Evolutionary conservation across 2,329 filamentous ascomycete species (phyloP).

Genomic region (Clonostachys sp.): DNA sequence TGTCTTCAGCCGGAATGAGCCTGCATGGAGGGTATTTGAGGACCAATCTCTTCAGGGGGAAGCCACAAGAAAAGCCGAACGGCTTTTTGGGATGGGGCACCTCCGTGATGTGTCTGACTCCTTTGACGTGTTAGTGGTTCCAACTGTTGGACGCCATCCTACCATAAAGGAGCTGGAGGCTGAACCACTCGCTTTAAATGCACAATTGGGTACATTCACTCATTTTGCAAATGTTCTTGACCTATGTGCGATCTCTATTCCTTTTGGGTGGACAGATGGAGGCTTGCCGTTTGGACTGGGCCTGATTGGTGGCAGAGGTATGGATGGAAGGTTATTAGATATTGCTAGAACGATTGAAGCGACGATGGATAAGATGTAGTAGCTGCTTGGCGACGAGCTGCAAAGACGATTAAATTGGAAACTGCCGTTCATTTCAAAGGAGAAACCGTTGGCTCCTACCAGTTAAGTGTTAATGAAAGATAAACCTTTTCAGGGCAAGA

Average conservation of each 20-base stretch:
- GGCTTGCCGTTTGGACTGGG: conserved; percentile 39
- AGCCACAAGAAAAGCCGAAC: conserved; percentile 27
- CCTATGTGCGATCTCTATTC: conserved; percentile 42
- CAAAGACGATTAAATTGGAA: too few relatives aligned
- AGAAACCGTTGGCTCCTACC: too few relatives aligned
- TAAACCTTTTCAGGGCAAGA: too few relatives aligned
- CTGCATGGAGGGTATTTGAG: conserved; percentile 31
- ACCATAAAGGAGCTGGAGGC: conserved; percentile 42
- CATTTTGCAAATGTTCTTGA: conserved; percentile 54
- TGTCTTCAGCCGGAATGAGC: conserved; percentile 30
- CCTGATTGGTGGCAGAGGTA: conserved; percentile 10
- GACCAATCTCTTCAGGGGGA: conserved; percentile 35
- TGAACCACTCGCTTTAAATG: conserved; percentile 47
- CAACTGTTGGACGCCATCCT: conserved; percentile 42
- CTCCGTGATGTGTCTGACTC: background rate
- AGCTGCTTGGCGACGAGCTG: too few relatives aligned
- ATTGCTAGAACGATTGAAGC: background rate
- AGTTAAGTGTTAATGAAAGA: too few relatives aligned
- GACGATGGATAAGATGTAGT: background rate
- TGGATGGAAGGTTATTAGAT: background rate
- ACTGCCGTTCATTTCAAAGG: too few relatives aligned
- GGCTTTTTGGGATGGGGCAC: conserved; percentile 23
- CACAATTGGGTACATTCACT: conserved; percentile 43
- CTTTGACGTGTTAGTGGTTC: conserved; percentile 41
- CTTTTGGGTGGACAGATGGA: conserved; percentile 29